These are phyloP conservation scores for Colletotrichum nymphaeae DNA, from an alignment of 2,329 filamentous ascomycete genomes.

Conservation along the genomic window DNA sequence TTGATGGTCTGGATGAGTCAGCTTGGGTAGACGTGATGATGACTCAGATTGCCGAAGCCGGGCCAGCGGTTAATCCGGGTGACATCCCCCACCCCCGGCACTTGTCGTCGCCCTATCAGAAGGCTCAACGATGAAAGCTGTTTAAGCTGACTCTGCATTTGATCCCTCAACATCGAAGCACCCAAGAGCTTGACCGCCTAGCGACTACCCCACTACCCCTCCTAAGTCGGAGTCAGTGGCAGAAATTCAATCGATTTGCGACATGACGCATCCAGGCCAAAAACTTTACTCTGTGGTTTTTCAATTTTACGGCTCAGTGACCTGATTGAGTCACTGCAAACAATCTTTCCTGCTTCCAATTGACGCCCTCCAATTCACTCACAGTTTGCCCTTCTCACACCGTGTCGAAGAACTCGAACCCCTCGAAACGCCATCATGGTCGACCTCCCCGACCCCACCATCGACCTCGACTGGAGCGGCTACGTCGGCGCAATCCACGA, in stretches of 20 bases:
- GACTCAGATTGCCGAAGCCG: neutral
- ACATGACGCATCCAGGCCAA: neutral
- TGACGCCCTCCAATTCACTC: neutral
- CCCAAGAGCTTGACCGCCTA: neutral
- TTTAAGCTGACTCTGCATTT: neutral
- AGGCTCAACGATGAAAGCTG: neutral
- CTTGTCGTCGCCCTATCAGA: neutral
- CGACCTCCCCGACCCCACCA: conserved; percentile 71
- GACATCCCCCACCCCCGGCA: neutral
- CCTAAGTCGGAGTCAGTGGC: conserved; percentile 10
- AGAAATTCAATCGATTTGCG: neutral
- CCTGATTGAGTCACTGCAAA: neutral
- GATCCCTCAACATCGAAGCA: neutral
- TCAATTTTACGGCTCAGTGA: neutral
- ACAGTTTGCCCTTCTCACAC: neutral
- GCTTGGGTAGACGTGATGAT: neutral
- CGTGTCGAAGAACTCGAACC: neutral
- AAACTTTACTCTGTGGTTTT: neutral
- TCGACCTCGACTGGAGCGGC: conserved; percentile 74
- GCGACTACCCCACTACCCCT: neutral
- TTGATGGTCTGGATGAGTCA: neutral
- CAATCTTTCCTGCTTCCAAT: neutral
- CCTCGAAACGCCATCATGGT: neutral
- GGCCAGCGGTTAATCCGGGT: neutral
- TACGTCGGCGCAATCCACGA: conserved; percentile 77